Base-by-base conservation (phyloP, 2,329 filamentous ascomycete species). In the Penicillium sp. region DNA sequence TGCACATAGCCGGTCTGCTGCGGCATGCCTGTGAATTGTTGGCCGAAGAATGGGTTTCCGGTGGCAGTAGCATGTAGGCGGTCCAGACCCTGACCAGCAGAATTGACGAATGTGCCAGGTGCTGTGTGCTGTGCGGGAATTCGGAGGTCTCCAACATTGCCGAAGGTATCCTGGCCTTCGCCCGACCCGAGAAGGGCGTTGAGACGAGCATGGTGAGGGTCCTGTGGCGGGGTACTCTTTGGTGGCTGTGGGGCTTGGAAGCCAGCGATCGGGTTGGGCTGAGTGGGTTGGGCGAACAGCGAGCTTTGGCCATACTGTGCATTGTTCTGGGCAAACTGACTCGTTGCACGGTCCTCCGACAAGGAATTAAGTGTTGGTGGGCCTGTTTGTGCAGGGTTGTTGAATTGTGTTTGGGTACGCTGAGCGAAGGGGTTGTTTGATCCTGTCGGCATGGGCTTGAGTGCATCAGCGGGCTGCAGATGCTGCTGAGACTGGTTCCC, bases 391-490 rank as follows among this genome's bases (percentile, higher is more conserved):
- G 65, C 72, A 43, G 56, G 60, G 35, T 42, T 56, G 43, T 78
- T 63, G 49, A 81, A 70, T 78, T 86, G 69, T 78, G 84, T 68
- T 80, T 87, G 77, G 63, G 83, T 77, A 55, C 82, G 79, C 56
- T 84, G 81, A 26, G 94, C 93, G 69, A 99, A 99, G 2, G 94
- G 94, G 71, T 99, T 99, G 80, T 99, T 99, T 16, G 94, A 97
- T 45, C 94, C 94, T 3, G 94, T 99, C 4, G 90, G 88, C 70
- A 91, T 88, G 5, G 91, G 89, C 70, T 89, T 87, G 60, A 97
- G 76, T 2, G 87, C 76, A 50, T 88, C 82, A 48, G 73, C 69
- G 14, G 85, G 73, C 56, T 84, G 79, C 37, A 54, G n/a, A n/a
- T 85, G 72, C 57, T 84, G 79, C 60, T 56, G 54, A 8, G 83